Percentiles rank a stretch among this genome's conserved stretches.
These are phyloP conservation scores for Toxoplasma gondii DNA, from an alignment of 169 alveolate species.

Conservation along the genomic window DNA sequence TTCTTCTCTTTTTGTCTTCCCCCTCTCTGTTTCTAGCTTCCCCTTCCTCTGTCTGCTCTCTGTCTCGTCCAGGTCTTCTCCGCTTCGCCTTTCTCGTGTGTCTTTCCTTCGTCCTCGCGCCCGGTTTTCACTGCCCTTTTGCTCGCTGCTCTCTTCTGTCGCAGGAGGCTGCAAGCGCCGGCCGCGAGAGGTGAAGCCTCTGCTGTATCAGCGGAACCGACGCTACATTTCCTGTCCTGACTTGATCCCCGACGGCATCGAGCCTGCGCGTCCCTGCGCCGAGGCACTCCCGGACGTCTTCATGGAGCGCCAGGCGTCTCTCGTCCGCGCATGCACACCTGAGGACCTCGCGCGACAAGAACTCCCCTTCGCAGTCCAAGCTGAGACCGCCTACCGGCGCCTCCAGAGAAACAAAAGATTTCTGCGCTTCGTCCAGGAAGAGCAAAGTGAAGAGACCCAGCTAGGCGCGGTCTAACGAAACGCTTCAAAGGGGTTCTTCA, in stretches of 20 bases:
- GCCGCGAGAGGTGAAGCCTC: constrained; percentile 24
- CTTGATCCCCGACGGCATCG: constrained; percentile 26
- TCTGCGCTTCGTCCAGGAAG: not conserved
- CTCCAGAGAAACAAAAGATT: not conserved
- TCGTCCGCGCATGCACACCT: not conserved
- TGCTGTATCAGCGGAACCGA: constrained; percentile 46
- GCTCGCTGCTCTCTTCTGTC: not conserved
- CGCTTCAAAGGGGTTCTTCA: not conserved
- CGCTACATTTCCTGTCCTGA: constrained; percentile 42
- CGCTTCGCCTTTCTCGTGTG: too few species aligned
- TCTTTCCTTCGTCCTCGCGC: too few species aligned
- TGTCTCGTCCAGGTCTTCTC: too few species aligned
- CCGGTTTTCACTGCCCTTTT: too few species aligned
- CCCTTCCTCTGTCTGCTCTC: too few species aligned
- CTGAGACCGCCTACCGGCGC: constrained; percentile 18
- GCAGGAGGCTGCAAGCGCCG: constrained; percentile 47
- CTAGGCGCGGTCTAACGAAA: not conserved
- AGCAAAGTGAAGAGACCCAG: not conserved
- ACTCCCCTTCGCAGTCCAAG: not conserved
- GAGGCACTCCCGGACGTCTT: not conserved
- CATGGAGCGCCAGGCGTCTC: not conserved
- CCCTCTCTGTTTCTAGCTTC: too few species aligned
- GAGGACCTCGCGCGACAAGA: not conserved
- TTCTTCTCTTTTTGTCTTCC: too few species aligned
- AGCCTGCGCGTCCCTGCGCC: constrained; percentile 7